Base-by-base conservation (phyloP, 306 rosid species). In the Cajanus cajan region DNA sequence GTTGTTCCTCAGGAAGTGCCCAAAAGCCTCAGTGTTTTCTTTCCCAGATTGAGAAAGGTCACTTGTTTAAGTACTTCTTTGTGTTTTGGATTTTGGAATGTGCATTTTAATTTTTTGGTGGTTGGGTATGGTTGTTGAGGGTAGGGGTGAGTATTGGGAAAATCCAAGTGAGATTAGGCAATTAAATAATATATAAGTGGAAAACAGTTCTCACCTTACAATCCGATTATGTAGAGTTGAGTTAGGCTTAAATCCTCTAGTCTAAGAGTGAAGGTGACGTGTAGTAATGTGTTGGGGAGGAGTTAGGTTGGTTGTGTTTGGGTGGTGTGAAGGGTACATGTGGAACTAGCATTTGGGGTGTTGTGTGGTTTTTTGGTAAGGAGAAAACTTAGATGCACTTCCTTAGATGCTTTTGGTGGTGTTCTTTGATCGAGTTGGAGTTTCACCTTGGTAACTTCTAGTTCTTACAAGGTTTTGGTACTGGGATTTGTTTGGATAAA, bases 41-140 rank as follows among this genome's bases (percentile, higher is more conserved):
- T 94, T 73, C 97, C 98, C 50, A 82, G 82, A 73, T 86, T 94
- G 68, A 83, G 85, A 85, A 88, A 86, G 92, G 98, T 92, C 25
- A 33, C 13, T 4, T 48, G 6, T 8, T 47, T 58, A 43, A 16
- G 24, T 45, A 6, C 4, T 71, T 48, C 3, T 41, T 13, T 40
- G 36, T 50, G 61, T 48, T 28, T 70, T 34, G 21, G 1, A 44
- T 57, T 68, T 48, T 18, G 33, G 76, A 5, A 16, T 24, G 4
- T 48, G 31, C 8, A 2, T 13, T 3, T 22, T 19, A 2, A 6
- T 67, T 8, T 12, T 67, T 2, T 21, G 21, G 34, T n/a, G n/a
- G n/a, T n/a, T n/a, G n/a, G n/a, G n/a, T n/a, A n/a, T n/a, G n/a
- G n/a, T n/a, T n/a, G n/a, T n/a, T n/a, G n/a, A n/a, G 16, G 40